A percentile compares a stretch with the other conserved stretches of the same genome.
phyloP scores from a whole-genome alignment of 768 basidiomycete genomes.

The Termitomyces sp. region DNA sequence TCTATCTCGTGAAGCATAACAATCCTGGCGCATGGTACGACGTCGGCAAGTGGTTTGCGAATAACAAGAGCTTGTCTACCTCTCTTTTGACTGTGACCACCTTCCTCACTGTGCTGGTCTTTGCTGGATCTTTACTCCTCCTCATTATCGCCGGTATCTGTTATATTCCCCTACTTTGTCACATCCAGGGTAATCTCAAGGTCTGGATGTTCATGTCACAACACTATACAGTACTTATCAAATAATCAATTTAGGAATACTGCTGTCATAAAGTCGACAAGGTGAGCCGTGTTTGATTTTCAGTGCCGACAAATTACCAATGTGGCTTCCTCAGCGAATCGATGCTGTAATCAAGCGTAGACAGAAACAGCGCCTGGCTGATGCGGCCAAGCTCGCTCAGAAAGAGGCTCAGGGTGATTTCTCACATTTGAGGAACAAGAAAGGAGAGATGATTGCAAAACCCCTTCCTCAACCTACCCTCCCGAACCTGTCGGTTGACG shows the following conservation, averaged over 20 bases:
- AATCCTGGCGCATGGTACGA: constrained; percentile 59
- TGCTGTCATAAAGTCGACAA: constrained; percentile 99
- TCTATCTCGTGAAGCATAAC: constrained; percentile 52
- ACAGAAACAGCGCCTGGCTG: constrained; percentile 80
- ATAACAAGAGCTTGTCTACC: constrained; percentile 67
- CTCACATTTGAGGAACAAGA: constrained; percentile 91
- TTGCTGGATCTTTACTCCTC: constrained; percentile 78
- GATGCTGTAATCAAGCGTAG: constrained; percentile 90
- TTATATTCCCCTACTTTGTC: constrained; percentile 92
- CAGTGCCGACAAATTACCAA: background rate
- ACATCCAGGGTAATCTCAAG: constrained; percentile 97
- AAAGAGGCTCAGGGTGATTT: constrained; percentile 91
- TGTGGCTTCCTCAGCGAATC: constrained; percentile 69
- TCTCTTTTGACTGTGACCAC: constrained; percentile 86
- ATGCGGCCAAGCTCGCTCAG: constrained; percentile 78
- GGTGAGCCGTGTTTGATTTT: constrained; percentile 37
- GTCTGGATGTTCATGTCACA: constrained; percentile 34
- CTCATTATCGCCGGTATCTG: constrained; percentile 81
- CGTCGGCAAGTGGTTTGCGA: constrained; percentile 74
- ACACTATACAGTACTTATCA: background rate
- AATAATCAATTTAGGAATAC: constrained; percentile 67
- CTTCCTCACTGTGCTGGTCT: constrained; percentile 87
- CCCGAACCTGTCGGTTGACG: constrained; percentile 86
- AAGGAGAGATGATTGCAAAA: constrained; percentile 77
- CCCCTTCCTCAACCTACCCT: constrained; percentile 92